These are phyloP conservation scores for Solanum arcanum DNA, from an alignment of 257 asterid species.

Conservation along the genomic window DNA sequence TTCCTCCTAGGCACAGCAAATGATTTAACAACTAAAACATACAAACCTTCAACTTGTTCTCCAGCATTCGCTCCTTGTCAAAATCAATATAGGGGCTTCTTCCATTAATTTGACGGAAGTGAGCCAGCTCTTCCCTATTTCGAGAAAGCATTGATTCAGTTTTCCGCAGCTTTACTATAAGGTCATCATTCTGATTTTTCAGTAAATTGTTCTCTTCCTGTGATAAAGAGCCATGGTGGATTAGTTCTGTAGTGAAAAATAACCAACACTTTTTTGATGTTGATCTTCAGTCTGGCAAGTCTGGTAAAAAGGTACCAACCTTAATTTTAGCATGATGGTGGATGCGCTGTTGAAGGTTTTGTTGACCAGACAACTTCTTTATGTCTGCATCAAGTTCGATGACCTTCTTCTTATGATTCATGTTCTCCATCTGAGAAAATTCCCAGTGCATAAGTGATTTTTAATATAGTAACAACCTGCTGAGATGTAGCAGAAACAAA, in stretches of 20 bases:
- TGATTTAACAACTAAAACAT: background rate
- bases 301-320: conserved; percentile 20
- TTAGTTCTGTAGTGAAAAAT: background rate
- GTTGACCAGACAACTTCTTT: conserved; percentile 81
- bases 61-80: conserved; percentile 60
- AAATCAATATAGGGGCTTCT: conserved; percentile 52
- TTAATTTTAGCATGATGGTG: conserved; percentile 97
- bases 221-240: background rate
- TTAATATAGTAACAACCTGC: background rate
- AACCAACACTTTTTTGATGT: background rate
- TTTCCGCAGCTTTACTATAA: conserved; percentile 49
- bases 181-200: conserved; percentile 73
- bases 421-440: conserved; percentile 47
- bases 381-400: conserved; percentile 72
- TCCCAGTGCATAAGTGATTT: background rate
- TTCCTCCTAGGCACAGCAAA: background rate
- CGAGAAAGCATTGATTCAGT: conserved; percentile 63
- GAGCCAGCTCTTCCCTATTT: conserved; percentile 75
- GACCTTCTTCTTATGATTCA: conserved; percentile 51
- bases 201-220: conserved; percentile 88
- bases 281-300: background rate
- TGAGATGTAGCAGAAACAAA: background rate
- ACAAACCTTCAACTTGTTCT: conserved; percentile 65
- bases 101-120: conserved; percentile 70
- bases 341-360: conserved; percentile 92